A percentile compares a stretch with the other conserved stretches of the same genome.
These are phyloP conservation scores for Xylariaceae sp. DNA, from an alignment of 2,329 filamentous ascomycete species.

Conservation along the genomic window DNA sequence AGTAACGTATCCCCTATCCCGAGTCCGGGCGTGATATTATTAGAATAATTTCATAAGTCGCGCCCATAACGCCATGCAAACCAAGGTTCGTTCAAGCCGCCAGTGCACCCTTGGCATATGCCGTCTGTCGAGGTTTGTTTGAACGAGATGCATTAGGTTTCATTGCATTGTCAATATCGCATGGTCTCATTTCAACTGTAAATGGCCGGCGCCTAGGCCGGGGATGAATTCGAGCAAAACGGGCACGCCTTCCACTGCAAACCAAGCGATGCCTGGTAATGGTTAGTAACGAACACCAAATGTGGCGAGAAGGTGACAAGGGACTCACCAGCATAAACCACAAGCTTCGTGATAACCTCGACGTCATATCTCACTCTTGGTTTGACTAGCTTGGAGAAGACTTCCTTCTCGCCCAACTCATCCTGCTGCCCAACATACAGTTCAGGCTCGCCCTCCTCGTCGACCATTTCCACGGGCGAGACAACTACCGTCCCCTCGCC, in stretches of 20 bases:
- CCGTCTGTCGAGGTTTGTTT: no score
- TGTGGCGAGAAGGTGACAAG: not conserved
- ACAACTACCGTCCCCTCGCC: conserved; percentile 54
- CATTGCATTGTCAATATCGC: no score
- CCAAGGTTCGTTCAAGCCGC: no score
- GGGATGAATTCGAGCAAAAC: conserved; percentile 37
- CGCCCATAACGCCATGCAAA: no score
- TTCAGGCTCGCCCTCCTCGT: conserved; percentile 32
- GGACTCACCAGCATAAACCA: conserved; percentile 81
- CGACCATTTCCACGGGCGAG: conserved; percentile 27
- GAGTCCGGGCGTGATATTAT: no score
- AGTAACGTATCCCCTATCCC: no score
- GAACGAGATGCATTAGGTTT: no score
- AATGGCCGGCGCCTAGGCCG: conserved; percentile 31
- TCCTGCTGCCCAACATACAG: conserved; percentile 39
- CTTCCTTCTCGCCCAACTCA: conserved; percentile 64
- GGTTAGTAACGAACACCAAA: not conserved
- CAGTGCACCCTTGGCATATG: no score
- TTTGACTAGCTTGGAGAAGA: conserved; percentile 79
- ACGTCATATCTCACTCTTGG: conserved; percentile 94
- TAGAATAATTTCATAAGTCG: no score
- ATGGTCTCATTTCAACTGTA: conserved; percentile 17
- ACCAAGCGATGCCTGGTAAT: conserved; percentile 26
- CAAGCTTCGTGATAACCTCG: conserved; percentile 95
- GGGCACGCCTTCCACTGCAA: conserved; percentile 39